These are phyloP conservation scores for Populus pruinosa DNA, from an alignment of 345 rosid species.

Conservation along the genomic window DNA sequence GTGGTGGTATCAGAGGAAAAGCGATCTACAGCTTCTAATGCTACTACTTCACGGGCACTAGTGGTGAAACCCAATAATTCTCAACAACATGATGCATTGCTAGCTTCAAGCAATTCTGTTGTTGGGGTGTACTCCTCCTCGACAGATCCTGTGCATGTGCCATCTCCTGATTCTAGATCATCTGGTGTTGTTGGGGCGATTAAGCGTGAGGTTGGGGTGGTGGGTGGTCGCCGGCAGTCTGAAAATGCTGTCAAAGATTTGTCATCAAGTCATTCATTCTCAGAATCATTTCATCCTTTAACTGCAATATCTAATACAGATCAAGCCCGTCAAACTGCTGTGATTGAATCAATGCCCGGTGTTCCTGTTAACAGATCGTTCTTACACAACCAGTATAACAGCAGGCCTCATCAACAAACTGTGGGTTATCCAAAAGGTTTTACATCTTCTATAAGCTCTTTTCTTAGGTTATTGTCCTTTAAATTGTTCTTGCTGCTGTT, in stretches of 20 bases:
- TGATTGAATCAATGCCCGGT: slow-evolving; percentile 40
- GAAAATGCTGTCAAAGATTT: slow-evolving; percentile 50
- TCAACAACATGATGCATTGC: slow-evolving; percentile 33
- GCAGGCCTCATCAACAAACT: slow-evolving; percentile 52
- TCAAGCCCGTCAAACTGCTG: slow-evolving; percentile 41
- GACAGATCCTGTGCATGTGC: slow-evolving; percentile 90
- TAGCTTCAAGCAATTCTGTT: slow-evolving; percentile 60
- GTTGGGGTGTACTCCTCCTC: slow-evolving; percentile 85
- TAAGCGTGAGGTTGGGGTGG: slow-evolving; percentile 87
- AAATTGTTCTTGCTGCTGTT: not conserved
- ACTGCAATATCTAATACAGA: slow-evolving; percentile 52
- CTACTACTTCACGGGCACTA: slow-evolving; percentile 35
- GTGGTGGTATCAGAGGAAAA: slow-evolving; percentile 34
- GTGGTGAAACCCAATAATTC: slow-evolving; percentile 31
- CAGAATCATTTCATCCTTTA: slow-evolving; percentile 55
- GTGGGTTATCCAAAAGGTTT: slow-evolving; percentile 65
- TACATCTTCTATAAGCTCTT: not conserved
- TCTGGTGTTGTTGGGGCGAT: slow-evolving; percentile 78
- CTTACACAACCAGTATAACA: slow-evolving; percentile 45
- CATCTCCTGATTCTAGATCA: slow-evolving; percentile 83
- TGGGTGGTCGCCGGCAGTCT: slow-evolving; percentile 59
- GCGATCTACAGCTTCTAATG: slow-evolving; percentile 14
- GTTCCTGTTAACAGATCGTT: slow-evolving; percentile 45
- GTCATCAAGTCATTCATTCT: slow-evolving; percentile 39
- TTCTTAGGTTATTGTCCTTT: not conserved